Evolutionary conservation across 345 rosid species (phyloP).

Genomic region (Salix udensis): DNA sequence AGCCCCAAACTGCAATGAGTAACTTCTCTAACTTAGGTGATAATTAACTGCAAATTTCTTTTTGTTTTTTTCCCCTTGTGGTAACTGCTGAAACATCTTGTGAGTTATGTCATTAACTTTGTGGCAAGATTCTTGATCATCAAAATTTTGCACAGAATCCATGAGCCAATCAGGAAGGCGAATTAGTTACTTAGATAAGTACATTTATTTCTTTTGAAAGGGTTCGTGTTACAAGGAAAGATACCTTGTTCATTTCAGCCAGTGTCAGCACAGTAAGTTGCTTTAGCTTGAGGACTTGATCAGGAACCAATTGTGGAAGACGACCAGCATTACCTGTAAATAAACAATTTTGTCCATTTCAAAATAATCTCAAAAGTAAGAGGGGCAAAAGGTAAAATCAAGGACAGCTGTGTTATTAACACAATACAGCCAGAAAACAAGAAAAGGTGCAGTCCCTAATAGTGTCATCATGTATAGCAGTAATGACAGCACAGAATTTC

Average conservation of each 20-base stretch:
- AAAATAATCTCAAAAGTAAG: not conserved
- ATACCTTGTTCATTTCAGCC: constrained; percentile 86
- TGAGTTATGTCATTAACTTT: not conserved
- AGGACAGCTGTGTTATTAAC: not conserved
- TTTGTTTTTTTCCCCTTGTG: not conserved
- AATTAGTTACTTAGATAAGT: not conserved
- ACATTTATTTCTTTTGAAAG: not conserved
- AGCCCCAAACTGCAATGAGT: not conserved
- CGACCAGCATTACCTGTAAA: constrained; percentile 50
- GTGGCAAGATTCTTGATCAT: not conserved
- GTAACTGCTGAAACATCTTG: not conserved
- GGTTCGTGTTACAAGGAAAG: not conserved
- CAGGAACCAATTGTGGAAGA: constrained; percentile 64
- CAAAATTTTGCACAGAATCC: not conserved
- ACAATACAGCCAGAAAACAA: not conserved
- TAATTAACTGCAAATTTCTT: not conserved
- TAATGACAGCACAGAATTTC: not conserved
- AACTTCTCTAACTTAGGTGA: not conserved
- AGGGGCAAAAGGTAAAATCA: not conserved
- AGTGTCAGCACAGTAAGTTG: constrained; percentile 93
- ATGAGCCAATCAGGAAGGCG: not conserved
- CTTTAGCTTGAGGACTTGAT: constrained; percentile 81
- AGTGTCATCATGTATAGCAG: not conserved
- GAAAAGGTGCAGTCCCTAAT: not conserved
- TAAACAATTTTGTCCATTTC: constrained; percentile 10